Percentiles rank a stretch among this genome's conserved stretches.
phyloP scores from a whole-genome alignment of 768 basidiomycete species.

The Termitomyces sp. region DNA sequence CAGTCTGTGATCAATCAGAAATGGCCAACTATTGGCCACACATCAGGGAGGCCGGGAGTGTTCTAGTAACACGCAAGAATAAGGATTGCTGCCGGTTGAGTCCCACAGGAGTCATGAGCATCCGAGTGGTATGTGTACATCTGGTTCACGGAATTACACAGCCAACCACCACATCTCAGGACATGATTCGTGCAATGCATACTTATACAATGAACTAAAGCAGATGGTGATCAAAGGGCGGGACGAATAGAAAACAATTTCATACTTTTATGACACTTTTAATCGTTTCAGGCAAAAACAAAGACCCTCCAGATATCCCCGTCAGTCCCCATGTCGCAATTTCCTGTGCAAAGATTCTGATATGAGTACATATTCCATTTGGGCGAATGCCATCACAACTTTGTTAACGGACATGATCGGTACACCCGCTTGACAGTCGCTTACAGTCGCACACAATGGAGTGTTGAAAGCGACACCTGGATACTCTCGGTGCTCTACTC shows the following conservation, averaged over 20 bases:
- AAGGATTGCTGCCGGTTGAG: conserved; percentile 1
- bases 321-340: conserved; percentile 8
- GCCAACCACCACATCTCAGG: background rate
- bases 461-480: too few species aligned
- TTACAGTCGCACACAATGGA: background rate
- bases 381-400: conserved; percentile 2
- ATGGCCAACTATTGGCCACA: background rate
- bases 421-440: background rate
- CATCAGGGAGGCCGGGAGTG: background rate
- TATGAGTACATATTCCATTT: background rate
- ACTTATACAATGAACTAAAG: background rate
- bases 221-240: background rate
- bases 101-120: background rate
- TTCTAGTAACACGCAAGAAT: background rate
- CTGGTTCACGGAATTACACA: background rate
- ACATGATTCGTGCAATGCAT: background rate
- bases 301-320: background rate
- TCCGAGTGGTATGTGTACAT: background rate
- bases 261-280: background rate
- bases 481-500: too few species aligned
- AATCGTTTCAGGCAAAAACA: background rate
- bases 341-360: conserved; percentile 10
- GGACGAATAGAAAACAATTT: background rate
- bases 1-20: conserved; percentile 10
- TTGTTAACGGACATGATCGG: conserved; percentile 9